Conservation (phyloP, 176 grass and related monocot genomes). For the Cymbopogon citratus region DNA sequence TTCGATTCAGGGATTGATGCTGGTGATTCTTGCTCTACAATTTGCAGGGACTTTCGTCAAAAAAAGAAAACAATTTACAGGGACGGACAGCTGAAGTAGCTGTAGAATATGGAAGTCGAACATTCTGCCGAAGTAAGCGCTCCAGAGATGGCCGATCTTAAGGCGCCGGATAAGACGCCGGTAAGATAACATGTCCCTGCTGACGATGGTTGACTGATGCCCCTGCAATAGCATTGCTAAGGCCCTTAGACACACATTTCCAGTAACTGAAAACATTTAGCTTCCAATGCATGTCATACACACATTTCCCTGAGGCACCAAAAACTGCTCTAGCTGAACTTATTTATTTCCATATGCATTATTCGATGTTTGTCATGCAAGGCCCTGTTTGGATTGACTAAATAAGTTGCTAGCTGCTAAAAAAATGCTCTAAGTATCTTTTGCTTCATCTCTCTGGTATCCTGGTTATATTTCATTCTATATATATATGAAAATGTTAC, state of each 20-base stretch:
- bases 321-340: background rate
- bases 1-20: constrained; percentile 14
- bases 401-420: background rate
- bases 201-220: background rate
- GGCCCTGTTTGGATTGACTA: background rate
- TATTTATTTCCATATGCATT: background rate
- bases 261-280: background rate
- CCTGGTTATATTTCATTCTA: constrained; percentile 1
- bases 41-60: constrained; percentile 39
- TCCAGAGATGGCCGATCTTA: constrained; percentile 21
- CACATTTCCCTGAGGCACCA: background rate
- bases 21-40: background rate
- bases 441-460: background rate
- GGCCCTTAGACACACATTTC: background rate
- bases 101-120: constrained; percentile 36
- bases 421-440: background rate
- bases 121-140: background rate
- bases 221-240: background rate
- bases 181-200: constrained; percentile 20
- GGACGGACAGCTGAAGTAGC: constrained; percentile 2
- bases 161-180: background rate
- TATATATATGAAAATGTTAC: background rate
- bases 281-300: background rate
- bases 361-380: background rate
- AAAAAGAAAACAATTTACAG: constrained; percentile 31